Evolutionary conservation across 2,329 filamentous ascomycete species (phyloP).

Genomic region (Grosmannia penicillata): DNA sequence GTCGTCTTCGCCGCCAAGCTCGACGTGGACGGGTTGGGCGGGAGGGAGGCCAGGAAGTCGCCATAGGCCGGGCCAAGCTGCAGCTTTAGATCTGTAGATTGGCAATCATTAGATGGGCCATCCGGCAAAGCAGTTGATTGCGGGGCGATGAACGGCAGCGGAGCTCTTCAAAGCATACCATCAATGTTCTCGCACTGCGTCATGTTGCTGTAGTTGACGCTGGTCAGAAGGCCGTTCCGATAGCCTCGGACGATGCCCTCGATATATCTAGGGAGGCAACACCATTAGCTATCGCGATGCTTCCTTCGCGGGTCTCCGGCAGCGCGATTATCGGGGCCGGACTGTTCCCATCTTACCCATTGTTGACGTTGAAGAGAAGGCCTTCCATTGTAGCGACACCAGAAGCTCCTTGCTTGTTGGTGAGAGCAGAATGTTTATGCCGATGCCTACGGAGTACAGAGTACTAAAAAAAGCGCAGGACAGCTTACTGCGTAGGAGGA

Average conservation of each 20-base stretch:
- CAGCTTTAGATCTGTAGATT: conserved; percentile 70
- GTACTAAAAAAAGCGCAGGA: conserved; percentile 1
- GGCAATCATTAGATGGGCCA: too few relatives aligned
- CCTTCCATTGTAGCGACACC: conserved; percentile 56
- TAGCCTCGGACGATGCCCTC: conserved; percentile 97
- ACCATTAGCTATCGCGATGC: neutral
- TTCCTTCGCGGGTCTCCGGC: too few relatives aligned
- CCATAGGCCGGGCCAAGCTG: conserved; percentile 94
- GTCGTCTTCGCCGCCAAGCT: conserved; percentile 88
- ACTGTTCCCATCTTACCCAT: conserved; percentile 45
- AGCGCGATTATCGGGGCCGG: neutral
- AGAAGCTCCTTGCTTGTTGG: conserved; percentile 3
- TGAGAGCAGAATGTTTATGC: too few relatives aligned
- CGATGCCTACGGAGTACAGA: too few relatives aligned
- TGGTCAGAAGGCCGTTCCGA: conserved; percentile 80
- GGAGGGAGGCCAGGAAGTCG: conserved; percentile 86
- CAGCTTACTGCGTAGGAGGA: neutral
- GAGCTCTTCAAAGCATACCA: conserved; percentile 53
- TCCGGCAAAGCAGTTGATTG: too few relatives aligned
- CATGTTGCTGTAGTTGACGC: conserved; percentile 85
- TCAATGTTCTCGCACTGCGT: conserved; percentile 97
- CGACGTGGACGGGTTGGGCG: conserved; percentile 93
- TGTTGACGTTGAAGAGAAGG: conserved; percentile 86
- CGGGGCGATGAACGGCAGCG: too few relatives aligned
- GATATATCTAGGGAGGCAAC: conserved; percentile 52